Evolutionary conservation across 2,329 filamentous ascomycete genomes (phyloP), one percentile per base, ranked within the genome.

Genomic region (Byssoonygena ceratinophila): DNA sequence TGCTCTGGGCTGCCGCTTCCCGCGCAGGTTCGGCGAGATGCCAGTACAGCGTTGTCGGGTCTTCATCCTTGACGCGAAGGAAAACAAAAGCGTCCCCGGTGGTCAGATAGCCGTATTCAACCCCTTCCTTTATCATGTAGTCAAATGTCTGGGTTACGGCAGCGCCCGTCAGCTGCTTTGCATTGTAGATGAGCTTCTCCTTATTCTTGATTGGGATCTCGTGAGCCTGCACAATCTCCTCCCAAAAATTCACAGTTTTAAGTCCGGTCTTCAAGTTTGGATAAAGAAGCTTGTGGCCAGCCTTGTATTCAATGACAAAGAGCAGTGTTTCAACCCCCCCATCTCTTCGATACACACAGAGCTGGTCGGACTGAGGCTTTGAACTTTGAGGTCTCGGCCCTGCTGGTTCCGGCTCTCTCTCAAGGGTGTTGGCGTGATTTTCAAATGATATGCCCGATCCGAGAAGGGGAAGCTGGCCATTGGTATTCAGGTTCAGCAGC

Each of bases 101-200:
- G 29, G 20, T 54, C 27, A 54, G 32, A 40, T 20, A 50, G 40
- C 52, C 39, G 20, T 51, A 54, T 31, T 51, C 46, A n/a, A 54
- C 40, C 3, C 52, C 52, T 39, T 46, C 25, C 25, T 27, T 51
- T 18, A 51, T 54, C 46, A 54, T 54, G 25, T 54, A 54, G 16
- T 54, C 52, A 39, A 40, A 54, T 31, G 32, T 34, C 27, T 54
- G 52, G 2, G 52, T 54, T n/a, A 54, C 7, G 9, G 47, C 52
- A 18, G 41, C 47, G 12, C 46, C 41, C 12, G 40, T 23, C 23
- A 51, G 22, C 20, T 36, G 37, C 32, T 54, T 48, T 16, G 18
- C 37, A n/a, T 37, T 27, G n/a, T 51, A 54, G 2, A 31, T 11
- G 2, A 8, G 25, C 23, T 54, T 40, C 22, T 50, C 32, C 12